Conservation (phyloP, 305 asterid species). For the Striga hermonthica region DNA sequence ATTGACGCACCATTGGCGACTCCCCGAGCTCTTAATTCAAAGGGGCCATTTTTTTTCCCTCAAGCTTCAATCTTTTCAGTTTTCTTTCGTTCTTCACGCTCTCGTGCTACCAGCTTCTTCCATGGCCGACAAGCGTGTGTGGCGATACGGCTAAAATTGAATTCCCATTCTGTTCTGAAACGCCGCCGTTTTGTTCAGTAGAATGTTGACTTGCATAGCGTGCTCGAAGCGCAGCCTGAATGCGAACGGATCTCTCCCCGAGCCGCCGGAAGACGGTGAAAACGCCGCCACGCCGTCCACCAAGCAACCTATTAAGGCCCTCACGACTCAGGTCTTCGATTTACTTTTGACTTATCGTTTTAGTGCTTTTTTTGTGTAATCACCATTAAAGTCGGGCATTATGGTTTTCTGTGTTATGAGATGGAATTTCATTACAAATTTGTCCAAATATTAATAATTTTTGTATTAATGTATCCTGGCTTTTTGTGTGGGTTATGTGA, state of each 20-base stretch:
- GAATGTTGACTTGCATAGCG: constrained; percentile 91
- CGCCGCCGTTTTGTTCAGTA: not conserved
- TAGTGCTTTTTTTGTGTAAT: not conserved
- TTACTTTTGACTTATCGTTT: not conserved
- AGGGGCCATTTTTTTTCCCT: constrained; percentile 28
- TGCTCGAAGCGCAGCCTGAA: constrained; percentile 58
- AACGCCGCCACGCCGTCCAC: constrained; percentile 53
- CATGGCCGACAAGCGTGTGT: not conserved
- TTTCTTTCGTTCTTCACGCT: not conserved
- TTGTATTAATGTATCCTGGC: not conserved
- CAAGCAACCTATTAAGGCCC: constrained; percentile 68
- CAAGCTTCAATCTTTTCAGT: not conserved
- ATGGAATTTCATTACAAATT: not conserved
- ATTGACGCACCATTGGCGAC: constrained; percentile 40
- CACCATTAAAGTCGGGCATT: not conserved
- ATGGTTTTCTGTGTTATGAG: too few species aligned
- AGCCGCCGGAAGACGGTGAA: constrained; percentile 58
- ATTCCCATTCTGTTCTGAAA: constrained; percentile 8
- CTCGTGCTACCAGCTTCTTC: not conserved
- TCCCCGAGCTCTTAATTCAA: constrained; percentile 29
- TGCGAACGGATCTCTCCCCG: constrained; percentile 64
- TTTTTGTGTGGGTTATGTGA: not conserved
- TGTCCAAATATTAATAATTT: not conserved
- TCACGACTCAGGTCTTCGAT: constrained; percentile 67
- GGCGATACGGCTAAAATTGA: not conserved